Base-by-base conservation (phyloP, 2,329 filamentous ascomycete species). In the Aspergillus neoniger region DNA sequence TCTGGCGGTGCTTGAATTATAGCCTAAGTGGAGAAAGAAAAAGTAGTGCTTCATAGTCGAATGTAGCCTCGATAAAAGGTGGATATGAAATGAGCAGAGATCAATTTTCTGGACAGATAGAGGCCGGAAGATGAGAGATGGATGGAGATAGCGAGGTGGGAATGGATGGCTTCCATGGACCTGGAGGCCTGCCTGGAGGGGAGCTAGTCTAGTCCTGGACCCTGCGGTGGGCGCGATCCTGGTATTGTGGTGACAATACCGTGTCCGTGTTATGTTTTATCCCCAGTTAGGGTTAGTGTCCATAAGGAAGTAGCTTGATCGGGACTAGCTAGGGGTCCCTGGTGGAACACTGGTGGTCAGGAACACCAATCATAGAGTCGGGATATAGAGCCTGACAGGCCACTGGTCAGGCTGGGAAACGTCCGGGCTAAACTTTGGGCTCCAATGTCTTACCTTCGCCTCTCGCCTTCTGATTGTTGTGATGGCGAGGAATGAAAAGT, bases 301-400 rank as follows among this genome's bases (percentile, higher is more conserved):
- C 14, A 48, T 50, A 21, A 50, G 25, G 59, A 38, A 48, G 44
- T 57, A 53, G 19, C 52, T 36, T 32, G 21, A 50, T 43, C 8
- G 4, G 23, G 54, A n/a, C n/a, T 61, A 64, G 62, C 49, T 60
- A 32, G 54, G 57, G 50, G 51, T 30, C 39, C 0, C n/a, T 7
- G 39, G 53, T 55, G 39, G 53, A n/a, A 25, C 25, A 9, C 17
- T 15, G 14, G 17, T 32, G 28, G 14, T 25, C 64, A 66, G 64
- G 64, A 57, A 66, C 64, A 63, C 64, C 64, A 66, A 66, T 65
- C 57, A 62, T 14, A 51, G 21, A 4, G 47, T 4, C 25, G 7
- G 28, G 21, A 50, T 52, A n/a, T 53, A 53, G 50, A 53, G 3
- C 30, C 2, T 39, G n/a, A 39, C 14, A 32, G 44, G 14, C 38